Base-by-base conservation (phyloP, 2,329 filamentous ascomycete species). In the Fusarium sp. region DNA sequence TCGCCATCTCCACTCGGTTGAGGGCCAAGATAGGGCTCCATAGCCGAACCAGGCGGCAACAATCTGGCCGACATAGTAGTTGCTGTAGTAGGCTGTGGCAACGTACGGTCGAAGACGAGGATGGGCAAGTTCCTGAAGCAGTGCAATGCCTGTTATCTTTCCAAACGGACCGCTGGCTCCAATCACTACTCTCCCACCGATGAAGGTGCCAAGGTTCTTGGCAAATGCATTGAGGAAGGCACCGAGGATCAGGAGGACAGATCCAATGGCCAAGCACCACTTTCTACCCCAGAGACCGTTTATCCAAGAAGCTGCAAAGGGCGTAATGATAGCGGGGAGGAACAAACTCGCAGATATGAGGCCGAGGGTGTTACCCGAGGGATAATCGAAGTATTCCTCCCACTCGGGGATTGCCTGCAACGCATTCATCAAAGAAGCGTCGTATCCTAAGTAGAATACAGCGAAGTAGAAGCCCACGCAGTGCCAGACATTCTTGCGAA, bases 401-500 rank as follows among this genome's bases (percentile, higher is more conserved):
- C 72, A 74, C 11, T 73, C 18, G 0, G 71, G 72, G 13, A 74
- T 68, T 0, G 72, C 67, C 40, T 74, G 70, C 0, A 73, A 27
- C 1, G 64, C 67, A 18, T 73, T 74, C 59, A 74, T 68, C 0
- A 74, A 56, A 16, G 27, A 35, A 6, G 57, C 62, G 3, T 66
- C 67, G n/a, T 58, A 72, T 1, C 70, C 69, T 13, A 74, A 62
- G 20, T 74, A 74, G 8, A 74, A 74, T 4, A 73, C 71, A 1
- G 71, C 67, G 4, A 74, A 64, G 29, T 73, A 74, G 47, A 73
- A 73, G 2, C 72, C 72, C 1, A 74, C 58, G 2, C 67, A 73
- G 24, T 74, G 71, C 63, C 68, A 73, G 4, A 74, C 71, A 45
- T 74, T 73, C 10, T 56, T 69, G 0, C 72, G 64, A 0, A 74